Evolutionary conservation across 768 basidiomycete species (phyloP).

Genomic region (Termitomyces bulborhizus): DNA sequence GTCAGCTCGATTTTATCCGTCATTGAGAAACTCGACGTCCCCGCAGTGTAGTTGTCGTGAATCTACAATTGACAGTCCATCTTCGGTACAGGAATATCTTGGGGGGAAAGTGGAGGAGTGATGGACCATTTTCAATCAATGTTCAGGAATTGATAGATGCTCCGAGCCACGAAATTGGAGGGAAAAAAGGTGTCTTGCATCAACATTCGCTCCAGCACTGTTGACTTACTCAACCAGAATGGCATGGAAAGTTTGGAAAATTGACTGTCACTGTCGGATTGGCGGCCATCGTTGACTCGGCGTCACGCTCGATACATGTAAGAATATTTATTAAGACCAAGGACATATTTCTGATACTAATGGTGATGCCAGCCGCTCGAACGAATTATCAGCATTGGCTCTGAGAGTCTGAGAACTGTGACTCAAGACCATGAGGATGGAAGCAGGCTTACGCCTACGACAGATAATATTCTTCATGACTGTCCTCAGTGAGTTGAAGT

Average conservation of each 20-base stretch:
- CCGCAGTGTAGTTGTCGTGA: neutral
- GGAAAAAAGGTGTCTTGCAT: neutral
- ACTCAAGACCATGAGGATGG: neutral
- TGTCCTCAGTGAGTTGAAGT: conserved; percentile 8
- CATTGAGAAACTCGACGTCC: neutral
- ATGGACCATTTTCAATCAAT: neutral
- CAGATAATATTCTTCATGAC: conserved; percentile 10
- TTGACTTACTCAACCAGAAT: neutral
- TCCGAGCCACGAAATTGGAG: neutral
- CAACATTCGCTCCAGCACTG: no score
- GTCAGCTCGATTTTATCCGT: neutral
- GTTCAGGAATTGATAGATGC: neutral
- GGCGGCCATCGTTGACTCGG: neutral
- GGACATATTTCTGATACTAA: neutral
- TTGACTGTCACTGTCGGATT: neutral
- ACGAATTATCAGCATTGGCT: neutral
- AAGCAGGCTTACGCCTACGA: conserved; percentile 5
- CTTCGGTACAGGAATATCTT: conserved; percentile 5
- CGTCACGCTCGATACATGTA: neutral
- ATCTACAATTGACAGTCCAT: conserved; percentile 1
- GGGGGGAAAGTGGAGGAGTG: conserved; percentile 2
- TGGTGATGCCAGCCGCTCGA: neutral
- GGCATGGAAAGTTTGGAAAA: conserved; percentile 2
- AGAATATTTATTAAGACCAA: neutral
- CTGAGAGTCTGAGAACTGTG: neutral